Conservation (phyloP, 805 yeast species). For the Lipomyces spencermartinsiae region DNA sequence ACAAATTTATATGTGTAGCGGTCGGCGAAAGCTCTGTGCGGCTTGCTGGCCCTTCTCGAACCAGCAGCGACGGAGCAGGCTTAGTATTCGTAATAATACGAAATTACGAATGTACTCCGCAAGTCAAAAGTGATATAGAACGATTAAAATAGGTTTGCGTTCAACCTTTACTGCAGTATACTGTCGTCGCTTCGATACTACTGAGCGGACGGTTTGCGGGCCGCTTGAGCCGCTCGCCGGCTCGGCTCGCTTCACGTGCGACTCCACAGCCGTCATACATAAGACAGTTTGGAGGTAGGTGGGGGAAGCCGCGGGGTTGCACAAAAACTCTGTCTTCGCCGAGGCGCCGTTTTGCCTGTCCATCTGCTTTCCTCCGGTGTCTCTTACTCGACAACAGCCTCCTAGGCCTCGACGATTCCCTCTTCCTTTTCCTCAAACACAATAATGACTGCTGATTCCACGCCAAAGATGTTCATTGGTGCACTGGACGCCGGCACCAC, state of each 20-base stretch:
- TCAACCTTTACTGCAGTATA: too few relatives aligned
- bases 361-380: not conserved
- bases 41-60: not conserved
- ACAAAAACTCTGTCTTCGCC: not conserved
- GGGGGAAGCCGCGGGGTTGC: not conserved
- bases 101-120: too few relatives aligned
- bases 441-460: slow-evolving; percentile 8
- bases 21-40: not conserved
- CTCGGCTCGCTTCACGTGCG: not conserved
- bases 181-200: too few relatives aligned
- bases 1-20: too few relatives aligned
- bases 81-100: too few relatives aligned
- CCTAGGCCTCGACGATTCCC: not conserved
- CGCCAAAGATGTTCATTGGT: slow-evolving; percentile 27
- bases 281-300: too few relatives aligned
- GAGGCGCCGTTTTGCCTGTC: not conserved
- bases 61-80: not conserved
- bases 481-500: slow-evolving; percentile 40
- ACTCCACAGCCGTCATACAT: not conserved
- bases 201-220: too few relatives aligned
- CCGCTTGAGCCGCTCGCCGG: not conserved
- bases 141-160: too few relatives aligned
- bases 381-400: not conserved
- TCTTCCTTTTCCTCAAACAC: not conserved
- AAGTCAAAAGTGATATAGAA: too few relatives aligned